Percentiles rank a stretch among this genome's conserved stretches.
phyloP scores from a whole-genome alignment of 805 yeast species.

The Candida takata region DNA sequence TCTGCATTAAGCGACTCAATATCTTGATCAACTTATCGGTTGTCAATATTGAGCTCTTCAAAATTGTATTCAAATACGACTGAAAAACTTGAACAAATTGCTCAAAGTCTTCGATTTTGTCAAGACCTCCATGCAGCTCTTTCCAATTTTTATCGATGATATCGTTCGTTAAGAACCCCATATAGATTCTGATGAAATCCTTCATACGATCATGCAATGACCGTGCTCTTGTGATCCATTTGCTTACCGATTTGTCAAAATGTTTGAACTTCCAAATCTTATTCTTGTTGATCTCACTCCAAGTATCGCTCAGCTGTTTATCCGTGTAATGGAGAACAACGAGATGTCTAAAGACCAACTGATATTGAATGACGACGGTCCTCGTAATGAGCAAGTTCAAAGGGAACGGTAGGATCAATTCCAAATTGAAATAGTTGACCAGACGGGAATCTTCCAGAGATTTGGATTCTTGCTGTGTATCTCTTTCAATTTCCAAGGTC shows the following conservation, averaged over 20 bases:
- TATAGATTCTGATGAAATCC: slow-evolving; percentile 47
- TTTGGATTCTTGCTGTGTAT: slow-evolving; percentile 12
- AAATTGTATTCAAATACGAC: slow-evolving; percentile 51
- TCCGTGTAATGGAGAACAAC: slow-evolving; percentile 57
- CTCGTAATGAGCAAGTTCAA: slow-evolving; percentile 66
- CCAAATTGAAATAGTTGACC: slow-evolving; percentile 47
- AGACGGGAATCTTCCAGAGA: slow-evolving; percentile 32
- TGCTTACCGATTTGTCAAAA: slow-evolving; percentile 36
- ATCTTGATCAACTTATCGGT: slow-evolving; percentile 44
- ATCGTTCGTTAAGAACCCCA: slow-evolving; percentile 48
- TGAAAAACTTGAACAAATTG: slow-evolving; percentile 40
- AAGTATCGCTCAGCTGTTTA: slow-evolving; percentile 52
- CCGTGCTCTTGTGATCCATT: slow-evolving; percentile 50
- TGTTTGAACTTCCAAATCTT: slow-evolving; percentile 56
- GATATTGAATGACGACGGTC: slow-evolving; percentile 70
- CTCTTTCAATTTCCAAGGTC: slow-evolving; percentile 26
- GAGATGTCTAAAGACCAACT: slow-evolving; percentile 68
- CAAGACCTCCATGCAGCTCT: slow-evolving; percentile 28
- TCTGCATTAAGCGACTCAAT: slow-evolving; percentile 38
- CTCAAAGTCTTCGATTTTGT: slow-evolving; percentile 32
- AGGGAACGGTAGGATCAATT: slow-evolving; percentile 77
- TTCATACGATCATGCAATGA: slow-evolving; percentile 44
- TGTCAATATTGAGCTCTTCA: slow-evolving; percentile 63
- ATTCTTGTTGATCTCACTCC: slow-evolving; percentile 63
- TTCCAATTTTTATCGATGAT: slow-evolving; percentile 53